phyloP scores from a whole-genome alignment of 148 eudicot genomes.

The Euryodendron excelsum region DNA sequence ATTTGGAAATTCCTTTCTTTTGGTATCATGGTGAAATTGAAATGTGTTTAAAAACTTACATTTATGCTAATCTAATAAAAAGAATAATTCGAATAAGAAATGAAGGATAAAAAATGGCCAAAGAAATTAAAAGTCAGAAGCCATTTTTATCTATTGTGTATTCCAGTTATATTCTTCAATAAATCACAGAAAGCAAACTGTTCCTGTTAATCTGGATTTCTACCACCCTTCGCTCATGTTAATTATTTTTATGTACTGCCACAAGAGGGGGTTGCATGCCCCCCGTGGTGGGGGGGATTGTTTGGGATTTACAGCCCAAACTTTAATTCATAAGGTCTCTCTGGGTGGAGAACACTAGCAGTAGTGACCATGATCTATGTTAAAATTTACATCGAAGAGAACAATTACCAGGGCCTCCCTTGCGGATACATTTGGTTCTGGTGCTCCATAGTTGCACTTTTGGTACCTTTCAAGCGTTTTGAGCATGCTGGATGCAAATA shows the following conservation, averaged over 20 bases:
- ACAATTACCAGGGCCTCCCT: slow-evolving; percentile 50
- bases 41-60: background rate
- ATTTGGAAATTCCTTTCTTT: background rate
- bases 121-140: too few relatives aligned
- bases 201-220: too few relatives aligned
- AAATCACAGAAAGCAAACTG: too few relatives aligned
- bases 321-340: too few relatives aligned
- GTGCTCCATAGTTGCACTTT: slow-evolving; percentile 95
- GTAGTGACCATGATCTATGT: background rate
- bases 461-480: slow-evolving; percentile 95
- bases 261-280: too few relatives aligned
- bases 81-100: background rate
- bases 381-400: too few relatives aligned
- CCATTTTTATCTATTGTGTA: background rate
- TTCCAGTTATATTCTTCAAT: too few relatives aligned
- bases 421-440: slow-evolving; percentile 66
- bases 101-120: background rate
- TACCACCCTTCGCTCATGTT: too few relatives aligned
- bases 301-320: too few relatives aligned
- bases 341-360: background rate
- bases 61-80: background rate
- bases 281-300: too few relatives aligned
- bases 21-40: background rate
- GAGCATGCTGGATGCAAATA: slow-evolving; percentile 60
- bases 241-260: too few relatives aligned